Evolutionary conservation across 768 basidiomycete genomes (phyloP).

Genomic region (Ramaria sp.): DNA sequence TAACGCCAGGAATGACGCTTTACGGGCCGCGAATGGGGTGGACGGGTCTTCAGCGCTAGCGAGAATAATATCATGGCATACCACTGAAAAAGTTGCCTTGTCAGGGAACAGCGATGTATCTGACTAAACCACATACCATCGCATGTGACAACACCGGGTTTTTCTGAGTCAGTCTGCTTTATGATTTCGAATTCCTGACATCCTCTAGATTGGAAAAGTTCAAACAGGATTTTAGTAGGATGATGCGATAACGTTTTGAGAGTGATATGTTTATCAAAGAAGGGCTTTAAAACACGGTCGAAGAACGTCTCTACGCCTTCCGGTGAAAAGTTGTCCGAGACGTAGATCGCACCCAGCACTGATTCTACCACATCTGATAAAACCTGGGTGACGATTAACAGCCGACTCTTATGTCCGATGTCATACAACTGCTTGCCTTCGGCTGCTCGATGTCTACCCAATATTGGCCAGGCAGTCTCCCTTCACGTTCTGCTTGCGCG

Average conservation of each 20-base stretch:
- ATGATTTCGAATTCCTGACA: conserved; percentile 55
- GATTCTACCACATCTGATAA: conserved; percentile 78
- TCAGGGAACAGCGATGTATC: background rate
- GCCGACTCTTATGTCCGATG: background rate
- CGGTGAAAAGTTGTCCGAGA: conserved; percentile 61
- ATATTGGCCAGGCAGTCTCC: conserved; percentile 51
- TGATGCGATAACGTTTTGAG: conserved; percentile 65
- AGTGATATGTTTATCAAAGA: conserved; percentile 67
- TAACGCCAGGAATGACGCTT: conserved; percentile 53
- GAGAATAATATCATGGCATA: conserved; percentile 56
- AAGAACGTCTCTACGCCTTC: conserved; percentile 56
- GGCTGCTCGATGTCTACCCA: conserved; percentile 73
- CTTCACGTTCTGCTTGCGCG: conserved; percentile 35
- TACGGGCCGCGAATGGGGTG: conserved; percentile 44
- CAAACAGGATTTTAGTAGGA: conserved; percentile 66
- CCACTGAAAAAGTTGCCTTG: conserved; percentile 33
- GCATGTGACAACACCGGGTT: conserved; percentile 30
- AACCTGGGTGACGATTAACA: conserved; percentile 29
- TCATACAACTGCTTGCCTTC: conserved; percentile 38
- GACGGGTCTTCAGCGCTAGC: conserved; percentile 46
- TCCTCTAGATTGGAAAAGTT: conserved; percentile 60
- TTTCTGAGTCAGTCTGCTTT: conserved; percentile 29
- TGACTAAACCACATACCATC: conserved; percentile 32
- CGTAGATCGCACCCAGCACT: conserved; percentile 66
- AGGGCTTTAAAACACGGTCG: conserved; percentile 58